Evolutionary conservation across 176 grass and related monocot genomes (phyloP), one percentile per base, ranked within the genome.

Genomic region (Avena insularis): DNA sequence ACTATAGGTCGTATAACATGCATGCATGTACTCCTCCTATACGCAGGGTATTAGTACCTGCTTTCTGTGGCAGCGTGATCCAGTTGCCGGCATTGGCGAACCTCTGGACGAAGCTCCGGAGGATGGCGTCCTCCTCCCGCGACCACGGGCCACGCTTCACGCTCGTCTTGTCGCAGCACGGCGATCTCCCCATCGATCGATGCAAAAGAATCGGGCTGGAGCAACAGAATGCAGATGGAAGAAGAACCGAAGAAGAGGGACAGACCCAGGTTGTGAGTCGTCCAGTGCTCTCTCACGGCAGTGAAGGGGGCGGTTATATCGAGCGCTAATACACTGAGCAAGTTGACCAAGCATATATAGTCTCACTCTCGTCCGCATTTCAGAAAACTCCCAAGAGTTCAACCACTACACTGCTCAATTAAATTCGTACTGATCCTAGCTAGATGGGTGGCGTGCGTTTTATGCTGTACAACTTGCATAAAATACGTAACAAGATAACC

Each of bases 91-190:
- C 90, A 88, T 91, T 91, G 51, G 86, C 90, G 86, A 91, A 91
- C 85, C 82, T 88, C 61, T 85, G 29, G 51, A 91, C 77, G 90
- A 88, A 91, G 77, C 70, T 88, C 77, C 77, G 68, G 70, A 91
- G 90, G 31, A 91, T 7, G 29, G 81, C 89, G 82, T 98, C 95
- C 83, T 98, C 95, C 75, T 95, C 91, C 82, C 85, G 83, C 63
- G 95, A 98, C 95, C 95, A 98, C 23, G 93, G 95, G 9, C 95
- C 95, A n/a, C 93, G 56, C 87, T 93, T 98, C 85, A 98, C 95
- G 10, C 58, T 95, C 66, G 89, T 63, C 86, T 90, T 95, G 59
- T 98, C 93, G 36, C 95, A 98, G 90, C 95, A 98, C 54, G 95
- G 95, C 53, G 95, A 82, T 43, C 95, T 86, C 36, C 93, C 95